Percentiles rank a stretch among this genome's conserved stretches.
phyloP scores from a whole-genome alignment of 345 rosid species.

The Theobroma cacao region DNA sequence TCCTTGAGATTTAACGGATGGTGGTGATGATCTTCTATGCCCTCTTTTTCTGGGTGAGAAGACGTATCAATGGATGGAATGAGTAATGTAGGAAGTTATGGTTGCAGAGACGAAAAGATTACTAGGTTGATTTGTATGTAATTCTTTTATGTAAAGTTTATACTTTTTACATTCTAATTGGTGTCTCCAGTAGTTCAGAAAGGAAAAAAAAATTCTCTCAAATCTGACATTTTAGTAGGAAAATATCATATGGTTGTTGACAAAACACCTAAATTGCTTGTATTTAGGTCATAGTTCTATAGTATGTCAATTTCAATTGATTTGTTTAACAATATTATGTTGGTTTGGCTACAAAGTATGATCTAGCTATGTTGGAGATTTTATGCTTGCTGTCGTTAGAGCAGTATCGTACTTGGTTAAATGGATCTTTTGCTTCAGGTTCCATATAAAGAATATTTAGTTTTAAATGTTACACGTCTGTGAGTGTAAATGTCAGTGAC shows the following conservation, averaged over 20 bases:
- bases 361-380: background rate
- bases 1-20: slow-evolving; percentile 3
- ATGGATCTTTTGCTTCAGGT: background rate
- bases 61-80: background rate
- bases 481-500: background rate
- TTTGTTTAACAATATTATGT: background rate
- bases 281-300: background rate
- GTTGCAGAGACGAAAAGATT: background rate
- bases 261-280: background rate
- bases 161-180: background rate
- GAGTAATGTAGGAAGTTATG: background rate
- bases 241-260: background rate
- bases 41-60: background rate
- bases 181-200: background rate
- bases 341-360: background rate
- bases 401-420: background rate
- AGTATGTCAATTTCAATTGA: background rate
- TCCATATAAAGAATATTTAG: background rate
- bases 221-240: background rate
- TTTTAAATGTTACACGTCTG: background rate
- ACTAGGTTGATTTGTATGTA: background rate
- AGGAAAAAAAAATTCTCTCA: background rate
- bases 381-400: background rate
- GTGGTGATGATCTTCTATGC: background rate
- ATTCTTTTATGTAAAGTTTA: background rate